phyloP scores from a whole-genome alignment of 768 basidiomycete genomes.

The Solioccasus polychromus region DNA sequence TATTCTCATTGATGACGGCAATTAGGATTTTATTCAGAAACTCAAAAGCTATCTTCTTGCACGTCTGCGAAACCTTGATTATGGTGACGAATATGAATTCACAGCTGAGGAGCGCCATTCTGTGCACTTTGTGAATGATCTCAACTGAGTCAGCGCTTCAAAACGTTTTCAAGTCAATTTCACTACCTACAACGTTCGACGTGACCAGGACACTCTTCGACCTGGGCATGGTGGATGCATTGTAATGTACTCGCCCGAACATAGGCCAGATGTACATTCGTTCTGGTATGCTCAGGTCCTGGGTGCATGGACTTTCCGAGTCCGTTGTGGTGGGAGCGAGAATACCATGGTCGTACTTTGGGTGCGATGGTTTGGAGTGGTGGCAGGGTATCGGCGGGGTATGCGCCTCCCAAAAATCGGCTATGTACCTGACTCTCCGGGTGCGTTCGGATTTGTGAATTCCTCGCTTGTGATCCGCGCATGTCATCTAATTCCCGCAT shows the following conservation, averaged over 20 bases:
- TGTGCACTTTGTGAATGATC: neutral
- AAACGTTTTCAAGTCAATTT: slow-evolving; percentile 4
- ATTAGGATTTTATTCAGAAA: slow-evolving; percentile 11
- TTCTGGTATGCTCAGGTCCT: slow-evolving; percentile 22
- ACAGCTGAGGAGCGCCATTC: neutral
- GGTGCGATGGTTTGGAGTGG: neutral
- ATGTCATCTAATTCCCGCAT: neutral
- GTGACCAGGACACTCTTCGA: slow-evolving; percentile 8
- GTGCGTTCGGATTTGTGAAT: neutral
- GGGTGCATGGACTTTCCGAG: too few species aligned
- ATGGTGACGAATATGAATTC: neutral
- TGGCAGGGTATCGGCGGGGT: neutral
- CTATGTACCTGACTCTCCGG: neutral
- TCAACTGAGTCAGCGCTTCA: neutral
- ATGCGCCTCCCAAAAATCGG: neutral
- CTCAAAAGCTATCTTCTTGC: slow-evolving; percentile 21
- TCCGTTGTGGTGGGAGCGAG: too few species aligned
- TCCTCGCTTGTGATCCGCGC: neutral
- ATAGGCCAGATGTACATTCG: slow-evolving; percentile 7
- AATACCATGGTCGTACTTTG: neutral
- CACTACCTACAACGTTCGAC: slow-evolving; percentile 9
- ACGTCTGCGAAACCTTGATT: slow-evolving; percentile 4
- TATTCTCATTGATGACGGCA: too few species aligned
- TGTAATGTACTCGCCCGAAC: slow-evolving; percentile 21
- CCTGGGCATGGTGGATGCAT: slow-evolving; percentile 10